phyloP scores from a whole-genome alignment of 352 stramenopile species.

The Hyaloperonospora brassicae region DNA sequence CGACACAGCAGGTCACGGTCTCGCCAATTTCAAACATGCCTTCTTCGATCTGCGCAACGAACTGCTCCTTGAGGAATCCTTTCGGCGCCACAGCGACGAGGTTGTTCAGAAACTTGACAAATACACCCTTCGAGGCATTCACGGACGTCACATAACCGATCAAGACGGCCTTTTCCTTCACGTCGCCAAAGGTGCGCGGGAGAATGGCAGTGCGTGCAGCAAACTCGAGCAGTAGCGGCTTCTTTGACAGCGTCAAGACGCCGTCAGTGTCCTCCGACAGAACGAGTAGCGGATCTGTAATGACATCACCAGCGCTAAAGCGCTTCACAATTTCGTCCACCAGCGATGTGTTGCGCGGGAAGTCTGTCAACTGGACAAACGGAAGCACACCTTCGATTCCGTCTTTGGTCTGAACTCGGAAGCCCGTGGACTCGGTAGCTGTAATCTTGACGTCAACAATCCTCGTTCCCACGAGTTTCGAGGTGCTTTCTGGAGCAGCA shows the following conservation, averaged over 20 bases:
- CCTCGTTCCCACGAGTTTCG: constrained; percentile 42
- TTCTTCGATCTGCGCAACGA: constrained; percentile 57
- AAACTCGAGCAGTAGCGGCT: constrained; percentile 66
- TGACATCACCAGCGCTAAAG: constrained; percentile 42
- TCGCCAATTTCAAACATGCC: constrained; percentile 81
- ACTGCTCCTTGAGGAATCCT: constrained; percentile 68
- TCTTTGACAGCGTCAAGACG: constrained; percentile 69
- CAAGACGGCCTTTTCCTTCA: constrained; percentile 52
- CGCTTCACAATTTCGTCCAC: constrained; percentile 62
- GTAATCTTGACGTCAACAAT: constrained; percentile 62
- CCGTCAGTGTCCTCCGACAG: constrained; percentile 63
- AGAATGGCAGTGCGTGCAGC: constrained; percentile 31
- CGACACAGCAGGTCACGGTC: constrained; percentile 72
- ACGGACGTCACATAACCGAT: constrained; percentile 79
- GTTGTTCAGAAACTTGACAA: constrained; percentile 86
- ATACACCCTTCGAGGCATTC: constrained; percentile 67
- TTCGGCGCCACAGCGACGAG: constrained; percentile 75
- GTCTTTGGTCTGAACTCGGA: constrained; percentile 70
- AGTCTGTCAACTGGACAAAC: constrained; percentile 82
- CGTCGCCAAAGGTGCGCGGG: constrained; percentile 49
- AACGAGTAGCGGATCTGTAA: constrained; percentile 54
- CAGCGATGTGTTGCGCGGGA: constrained; percentile 65
- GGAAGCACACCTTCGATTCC: constrained; percentile 66
- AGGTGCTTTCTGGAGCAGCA: constrained; percentile 16
- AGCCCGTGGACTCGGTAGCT: constrained; percentile 50